A percentile compares a stretch with the other conserved stretches of the same genome.
phyloP scores from a whole-genome alignment of 768 basidiomycete species.

The Boletus bicolor region DNA sequence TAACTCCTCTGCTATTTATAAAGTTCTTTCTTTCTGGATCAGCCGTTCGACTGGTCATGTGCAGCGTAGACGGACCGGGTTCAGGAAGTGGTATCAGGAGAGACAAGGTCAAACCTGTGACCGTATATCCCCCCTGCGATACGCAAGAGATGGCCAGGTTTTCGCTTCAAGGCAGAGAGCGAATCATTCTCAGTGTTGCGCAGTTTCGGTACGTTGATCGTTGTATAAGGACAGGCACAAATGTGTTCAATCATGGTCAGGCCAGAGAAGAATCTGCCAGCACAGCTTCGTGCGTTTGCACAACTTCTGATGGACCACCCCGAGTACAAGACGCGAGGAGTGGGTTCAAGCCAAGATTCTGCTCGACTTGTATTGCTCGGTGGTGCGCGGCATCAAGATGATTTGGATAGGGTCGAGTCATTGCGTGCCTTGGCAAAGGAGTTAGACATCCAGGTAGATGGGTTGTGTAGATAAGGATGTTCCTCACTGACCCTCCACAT shows the following conservation, averaged over 20 bases:
- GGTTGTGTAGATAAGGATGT: neutral
- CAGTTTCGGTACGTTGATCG: constrained; percentile 73
- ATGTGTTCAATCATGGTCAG: constrained; percentile 36
- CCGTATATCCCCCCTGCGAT: constrained; percentile 93
- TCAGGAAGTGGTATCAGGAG: neutral
- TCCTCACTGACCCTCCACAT: constrained; percentile 2
- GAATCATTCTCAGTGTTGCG: constrained; percentile 79
- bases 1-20: constrained; percentile 41
- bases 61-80: neutral
- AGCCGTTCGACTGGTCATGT: neutral
- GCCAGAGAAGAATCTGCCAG: constrained; percentile 91
- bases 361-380: constrained; percentile 78
- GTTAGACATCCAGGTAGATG: constrained; percentile 60
- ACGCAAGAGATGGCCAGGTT: constrained; percentile 66
- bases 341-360: constrained; percentile 15
- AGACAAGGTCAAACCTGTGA: constrained; percentile 24
- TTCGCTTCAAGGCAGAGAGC: constrained; percentile 50
- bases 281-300: constrained; percentile 71
- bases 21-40: constrained; percentile 23
- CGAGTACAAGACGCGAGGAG: constrained; percentile 38
- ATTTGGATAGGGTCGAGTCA: constrained; percentile 62
- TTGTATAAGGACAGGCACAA: neutral
- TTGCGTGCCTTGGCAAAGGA: constrained; percentile 58
- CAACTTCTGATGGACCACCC: constrained; percentile 58
- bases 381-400: constrained; percentile 76